Evolutionary conservation across 2,329 filamentous ascomycete genomes (phyloP).

Genomic region (Fusarium austroafricanum): DNA sequence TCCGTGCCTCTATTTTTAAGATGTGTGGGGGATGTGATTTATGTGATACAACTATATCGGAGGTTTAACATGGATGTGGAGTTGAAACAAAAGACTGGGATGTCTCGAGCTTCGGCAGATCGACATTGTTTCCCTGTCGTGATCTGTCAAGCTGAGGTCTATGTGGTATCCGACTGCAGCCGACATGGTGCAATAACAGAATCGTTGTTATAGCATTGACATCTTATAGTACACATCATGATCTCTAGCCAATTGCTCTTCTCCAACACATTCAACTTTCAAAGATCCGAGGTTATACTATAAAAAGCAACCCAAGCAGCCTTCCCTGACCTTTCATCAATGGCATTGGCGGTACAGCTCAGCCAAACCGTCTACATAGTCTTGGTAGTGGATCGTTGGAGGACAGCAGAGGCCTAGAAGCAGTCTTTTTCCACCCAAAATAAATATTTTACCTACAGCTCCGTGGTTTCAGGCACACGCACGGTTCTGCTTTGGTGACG

Average conservation of each 20-base stretch:
- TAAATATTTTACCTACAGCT: not conserved
- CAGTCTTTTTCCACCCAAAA: not conserved
- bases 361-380: not conserved
- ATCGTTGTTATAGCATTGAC: not conserved
- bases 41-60: not conserved
- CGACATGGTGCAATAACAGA: not conserved
- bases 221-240: not conserved
- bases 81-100: constrained; percentile 17
- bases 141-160: constrained; percentile 4
- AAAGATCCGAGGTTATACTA: not conserved
- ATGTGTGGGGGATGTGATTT: constrained; percentile 1
- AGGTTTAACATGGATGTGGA: not conserved
- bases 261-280: not conserved
- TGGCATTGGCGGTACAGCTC: not conserved
- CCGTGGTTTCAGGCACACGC: constrained; percentile 22
- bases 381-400: not conserved
- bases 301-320: not conserved
- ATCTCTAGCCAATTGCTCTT: not conserved
- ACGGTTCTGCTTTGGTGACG: constrained; percentile 22
- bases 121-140: constrained; percentile 14
- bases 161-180: not conserved
- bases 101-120: constrained; percentile 28
- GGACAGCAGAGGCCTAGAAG: constrained; percentile 5
- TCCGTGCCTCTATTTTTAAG: not conserved
- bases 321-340: not conserved